These are phyloP conservation scores for Neckera pumila DNA, from an alignment of 225 moss, liverwort and hornwort genomes.

Conservation along the genomic window DNA sequence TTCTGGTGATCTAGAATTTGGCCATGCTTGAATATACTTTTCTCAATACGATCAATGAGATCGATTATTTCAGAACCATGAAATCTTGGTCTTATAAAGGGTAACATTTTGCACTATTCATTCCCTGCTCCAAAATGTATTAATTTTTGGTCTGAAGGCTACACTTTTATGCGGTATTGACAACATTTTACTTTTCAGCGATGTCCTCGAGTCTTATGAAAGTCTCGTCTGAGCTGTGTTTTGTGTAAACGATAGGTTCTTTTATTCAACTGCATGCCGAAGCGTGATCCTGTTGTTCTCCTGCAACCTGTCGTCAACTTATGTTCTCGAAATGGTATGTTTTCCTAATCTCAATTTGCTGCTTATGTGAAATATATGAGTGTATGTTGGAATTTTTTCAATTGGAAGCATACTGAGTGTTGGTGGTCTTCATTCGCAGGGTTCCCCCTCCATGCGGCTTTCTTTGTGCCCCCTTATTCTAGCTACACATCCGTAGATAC, in stretches of 20 bases:
- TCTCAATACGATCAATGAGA: background rate
- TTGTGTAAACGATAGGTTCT: constrained; percentile 51
- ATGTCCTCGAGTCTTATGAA: background rate
- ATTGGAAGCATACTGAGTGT: background rate
- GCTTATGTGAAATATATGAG: background rate
- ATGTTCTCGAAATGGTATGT: constrained; percentile 65
- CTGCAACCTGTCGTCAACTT: constrained; percentile 79
- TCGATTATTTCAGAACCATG: background rate
- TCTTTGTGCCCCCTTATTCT: constrained; percentile 71
- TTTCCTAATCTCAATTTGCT: background rate
- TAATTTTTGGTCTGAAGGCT: background rate
- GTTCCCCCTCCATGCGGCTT: constrained; percentile 66
- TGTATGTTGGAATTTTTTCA: background rate
- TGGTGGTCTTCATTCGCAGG: constrained; percentile 29
- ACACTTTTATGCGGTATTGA: background rate
- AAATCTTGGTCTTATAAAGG: background rate
- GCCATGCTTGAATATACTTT: background rate
- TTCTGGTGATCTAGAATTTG: background rate
- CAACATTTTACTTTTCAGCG: background rate
- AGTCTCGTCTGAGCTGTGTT: background rate
- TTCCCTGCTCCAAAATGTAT: background rate
- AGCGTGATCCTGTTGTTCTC: constrained; percentile 76
- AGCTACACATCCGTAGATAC: constrained; percentile 42
- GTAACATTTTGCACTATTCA: background rate
- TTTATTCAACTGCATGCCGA: constrained; percentile 98